phyloP scores from a whole-genome alignment of 2,329 filamentous ascomycete species.

The Acephala macrosclerotiorum region DNA sequence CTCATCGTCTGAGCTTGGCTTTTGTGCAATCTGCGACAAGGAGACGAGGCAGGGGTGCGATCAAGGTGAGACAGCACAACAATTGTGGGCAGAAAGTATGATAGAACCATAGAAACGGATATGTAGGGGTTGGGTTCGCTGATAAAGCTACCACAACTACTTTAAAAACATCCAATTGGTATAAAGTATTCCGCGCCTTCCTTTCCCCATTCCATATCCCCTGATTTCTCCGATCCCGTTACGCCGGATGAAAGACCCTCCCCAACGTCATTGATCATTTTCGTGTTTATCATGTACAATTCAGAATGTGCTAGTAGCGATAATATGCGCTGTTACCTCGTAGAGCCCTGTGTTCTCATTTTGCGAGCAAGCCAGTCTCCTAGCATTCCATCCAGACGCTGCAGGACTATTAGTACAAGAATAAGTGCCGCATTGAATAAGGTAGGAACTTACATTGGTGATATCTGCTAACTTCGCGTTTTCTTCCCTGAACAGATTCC shows the following conservation, averaged over 20 bases:
- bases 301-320: not conserved
- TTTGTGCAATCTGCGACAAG: constrained; percentile 1
- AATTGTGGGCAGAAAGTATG: constrained; percentile 2
- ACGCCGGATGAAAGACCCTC: constrained; percentile 20
- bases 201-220: constrained; percentile 23
- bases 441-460: constrained; percentile 66
- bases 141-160: constrained; percentile 7
- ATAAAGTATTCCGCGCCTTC: constrained; percentile 26
- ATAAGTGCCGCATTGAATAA: constrained; percentile 14
- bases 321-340: constrained; percentile 27
- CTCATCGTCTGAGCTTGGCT: constrained; percentile 7
- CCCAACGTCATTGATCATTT: constrained; percentile 39
- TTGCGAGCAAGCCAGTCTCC: constrained; percentile 81
- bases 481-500: constrained; percentile 83
- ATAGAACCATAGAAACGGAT: constrained; percentile 15
- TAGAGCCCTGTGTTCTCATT: constrained; percentile 55
- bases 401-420: constrained; percentile 24
- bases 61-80: constrained; percentile 20
- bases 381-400: constrained; percentile 87
- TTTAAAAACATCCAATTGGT: constrained; percentile 32
- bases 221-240: constrained; percentile 9
- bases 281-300: constrained; percentile 42
- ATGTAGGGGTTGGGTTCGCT: not conserved
- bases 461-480: constrained; percentile 87
- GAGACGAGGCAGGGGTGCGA: constrained; percentile 12